Evolutionary conservation across 2,329 filamentous ascomycete genomes (phyloP), one percentile per base, ranked within the genome.

Genomic region (Fusarium metavorans): DNA sequence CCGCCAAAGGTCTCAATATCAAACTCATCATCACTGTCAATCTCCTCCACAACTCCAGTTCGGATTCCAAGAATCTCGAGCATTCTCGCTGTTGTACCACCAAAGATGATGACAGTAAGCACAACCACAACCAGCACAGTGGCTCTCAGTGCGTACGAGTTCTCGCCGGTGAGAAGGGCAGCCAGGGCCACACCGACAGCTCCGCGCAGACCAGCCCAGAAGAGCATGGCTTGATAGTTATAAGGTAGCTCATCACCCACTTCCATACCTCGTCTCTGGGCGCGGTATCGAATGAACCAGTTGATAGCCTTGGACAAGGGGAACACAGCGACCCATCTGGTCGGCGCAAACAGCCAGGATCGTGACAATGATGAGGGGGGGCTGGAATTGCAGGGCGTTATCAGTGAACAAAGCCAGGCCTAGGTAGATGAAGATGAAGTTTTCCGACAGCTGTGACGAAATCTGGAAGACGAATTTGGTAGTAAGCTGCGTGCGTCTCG

Each of bases 401-500:
- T 98, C 95, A 4, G 97, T 98, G 82, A 99, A 98, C 32, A 99
- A 88, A 1, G 97, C 97, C 4, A 99, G 88, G 7, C 97, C 97
- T 0, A 99, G 91, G 81, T 99, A 99, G 83, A 99, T 99, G 86
- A 99, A 99, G 83, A 99, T 99, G 82, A 99, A 99, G 83, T 99
- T 99, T 85, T 99, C 97, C 0, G 96, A 98, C 54, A 99, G 85
- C 83, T 99, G 97, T 5, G 97, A 94, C 77, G 97, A 92, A 72
- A 98, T 92, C 82, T 97, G 95, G 85, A 99, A 99, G 67, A 98
- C 89, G 84, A 97, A 99, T 83, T 99, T 99, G 62, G 97, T 99
- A 18, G 97, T 98, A 73, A 99, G 92, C 82, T 99, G 97, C 2
- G 97, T 98, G 72, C 97, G 92, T 58, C 97, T 92, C 34, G 97